Conservation (phyloP, 1,284 basidiomycete species). For the Neonothopanus nambi region DNA sequence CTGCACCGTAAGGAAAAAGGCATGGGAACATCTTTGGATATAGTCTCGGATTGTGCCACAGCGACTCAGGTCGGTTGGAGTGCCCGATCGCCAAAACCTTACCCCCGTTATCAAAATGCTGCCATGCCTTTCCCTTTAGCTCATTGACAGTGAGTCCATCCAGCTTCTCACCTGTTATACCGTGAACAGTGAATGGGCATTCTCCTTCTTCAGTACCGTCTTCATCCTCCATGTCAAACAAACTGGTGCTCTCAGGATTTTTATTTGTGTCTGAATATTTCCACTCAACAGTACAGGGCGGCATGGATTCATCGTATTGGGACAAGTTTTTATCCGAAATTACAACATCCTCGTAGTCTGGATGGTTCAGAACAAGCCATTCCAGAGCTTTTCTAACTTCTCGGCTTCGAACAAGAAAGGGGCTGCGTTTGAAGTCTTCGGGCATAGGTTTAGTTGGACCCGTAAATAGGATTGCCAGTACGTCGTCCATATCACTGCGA, state of each 20-base stretch:
- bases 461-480: conserved; percentile 6
- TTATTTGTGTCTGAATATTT: conserved; percentile 15
- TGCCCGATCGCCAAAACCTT: conserved; percentile 15
- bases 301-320: conserved; percentile 20
- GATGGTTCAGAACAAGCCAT: conserved; percentile 33
- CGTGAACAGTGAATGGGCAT: conserved; percentile 23
- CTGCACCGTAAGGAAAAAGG: conserved; percentile 38
- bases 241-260: conserved; percentile 18
- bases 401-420: conserved; percentile 25
- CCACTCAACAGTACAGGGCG: conserved; percentile 33
- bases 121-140: conserved; percentile 18
- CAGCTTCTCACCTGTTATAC: conserved; percentile 17
- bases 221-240: conserved; percentile 14
- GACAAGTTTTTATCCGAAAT: conserved; percentile 16
- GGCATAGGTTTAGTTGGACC: conserved; percentile 8
- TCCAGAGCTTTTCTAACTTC: conserved; percentile 26
- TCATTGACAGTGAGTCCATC: conserved; percentile 1
- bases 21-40: conserved; percentile 37
- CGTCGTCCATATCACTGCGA: conserved; percentile 1
- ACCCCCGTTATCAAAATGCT: conserved; percentile 23
- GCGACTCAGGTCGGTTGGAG: conserved; percentile 27
- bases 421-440: conserved; percentile 24
- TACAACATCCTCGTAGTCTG: conserved; percentile 27
- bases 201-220: conserved; percentile 18
- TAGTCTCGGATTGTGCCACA: conserved; percentile 31